phyloP scores from a whole-genome alignment of 805 yeast genomes.

The Wickerhamiella nectarea region DNA sequence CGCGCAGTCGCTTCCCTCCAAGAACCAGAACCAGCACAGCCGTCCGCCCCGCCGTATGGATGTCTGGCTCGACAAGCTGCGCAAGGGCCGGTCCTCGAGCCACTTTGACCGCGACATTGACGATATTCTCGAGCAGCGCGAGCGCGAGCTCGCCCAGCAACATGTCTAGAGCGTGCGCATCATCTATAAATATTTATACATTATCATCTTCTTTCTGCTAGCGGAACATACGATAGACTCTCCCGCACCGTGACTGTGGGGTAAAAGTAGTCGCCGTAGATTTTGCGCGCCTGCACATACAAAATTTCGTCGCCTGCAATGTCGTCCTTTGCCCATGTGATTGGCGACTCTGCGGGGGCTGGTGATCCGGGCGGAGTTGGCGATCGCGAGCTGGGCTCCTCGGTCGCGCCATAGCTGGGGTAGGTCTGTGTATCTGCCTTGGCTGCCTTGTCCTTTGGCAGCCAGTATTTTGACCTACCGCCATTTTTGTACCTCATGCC shows the following conservation, averaged over 20 bases:
- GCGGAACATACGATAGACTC: constrained; percentile 17
- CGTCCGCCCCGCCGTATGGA: constrained; percentile 16
- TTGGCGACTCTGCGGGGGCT: not conserved
- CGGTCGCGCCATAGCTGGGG: constrained; percentile 5
- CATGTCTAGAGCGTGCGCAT: not conserved
- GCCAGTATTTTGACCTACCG: constrained; percentile 78
- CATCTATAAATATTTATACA: not conserved
- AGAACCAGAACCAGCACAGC: constrained; percentile 3
- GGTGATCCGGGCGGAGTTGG: not conserved
- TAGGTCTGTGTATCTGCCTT: no score
- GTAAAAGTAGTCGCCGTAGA: constrained; percentile 32
- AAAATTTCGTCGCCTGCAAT: constrained; percentile 25
- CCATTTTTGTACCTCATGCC: constrained; percentile 72
- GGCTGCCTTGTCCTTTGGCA: constrained; percentile 28
- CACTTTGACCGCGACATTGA: constrained; percentile 27
- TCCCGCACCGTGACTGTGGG: constrained; percentile 29
- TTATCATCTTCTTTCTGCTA: constrained; percentile 12
- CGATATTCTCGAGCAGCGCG: constrained; percentile 27
- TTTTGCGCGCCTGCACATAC: constrained; percentile 24
- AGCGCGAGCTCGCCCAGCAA: constrained; percentile 22
- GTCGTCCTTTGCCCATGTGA: constrained; percentile 12
- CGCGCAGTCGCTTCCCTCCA: constrained; percentile 12
- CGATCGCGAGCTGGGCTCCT: not conserved
- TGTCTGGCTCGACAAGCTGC: constrained; percentile 20
- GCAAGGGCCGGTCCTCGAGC: constrained; percentile 19